phyloP scores from a whole-genome alignment of 2,329 filamentous ascomycete genomes.

The Xylaria hypoxylon region DNA sequence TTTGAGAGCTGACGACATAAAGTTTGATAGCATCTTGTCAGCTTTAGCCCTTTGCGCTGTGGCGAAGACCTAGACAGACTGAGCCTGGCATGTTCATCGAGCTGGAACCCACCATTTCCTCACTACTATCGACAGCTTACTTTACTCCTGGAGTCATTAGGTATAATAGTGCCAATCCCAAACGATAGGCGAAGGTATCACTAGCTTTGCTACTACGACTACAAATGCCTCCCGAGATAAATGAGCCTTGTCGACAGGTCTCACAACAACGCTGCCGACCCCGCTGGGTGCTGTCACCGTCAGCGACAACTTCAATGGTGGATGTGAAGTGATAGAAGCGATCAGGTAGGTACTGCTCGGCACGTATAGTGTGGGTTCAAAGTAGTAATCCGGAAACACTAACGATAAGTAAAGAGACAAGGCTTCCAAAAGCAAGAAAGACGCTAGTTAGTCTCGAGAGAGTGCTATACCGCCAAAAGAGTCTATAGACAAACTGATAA shows the following conservation, averaged over 20 bases:
- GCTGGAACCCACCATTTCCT: background rate
- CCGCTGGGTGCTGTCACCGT: slow-evolving; percentile 33
- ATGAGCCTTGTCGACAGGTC: slow-evolving; percentile 23
- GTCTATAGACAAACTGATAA: too few species aligned
- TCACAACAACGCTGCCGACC: slow-evolving; percentile 32
- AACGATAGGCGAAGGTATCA: slow-evolving; percentile 13
- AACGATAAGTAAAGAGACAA: slow-evolving; percentile 26
- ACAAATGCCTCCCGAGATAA: slow-evolving; percentile 22
- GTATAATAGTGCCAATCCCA: background rate
- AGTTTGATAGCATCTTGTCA: slow-evolving; percentile 22
- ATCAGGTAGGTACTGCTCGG: slow-evolving; percentile 26
- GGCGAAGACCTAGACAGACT: slow-evolving; percentile 16
- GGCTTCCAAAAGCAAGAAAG: slow-evolving; percentile 40
- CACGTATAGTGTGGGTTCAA: background rate
- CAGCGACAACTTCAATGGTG: slow-evolving; percentile 41
- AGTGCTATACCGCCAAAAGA: too few species aligned
- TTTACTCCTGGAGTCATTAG: background rate
- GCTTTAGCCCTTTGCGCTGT: slow-evolving; percentile 25
- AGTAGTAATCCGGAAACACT: background rate
- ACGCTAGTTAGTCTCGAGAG: slow-evolving; percentile 48
- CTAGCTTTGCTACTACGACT: slow-evolving; percentile 24
- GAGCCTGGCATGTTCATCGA: slow-evolving; percentile 9
- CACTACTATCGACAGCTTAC: background rate
- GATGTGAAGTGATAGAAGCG: slow-evolving; percentile 43
- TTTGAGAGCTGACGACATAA: slow-evolving; percentile 20